A percentile compares a stretch with the other conserved stretches of the same genome.
Evolutionary conservation across 202 grass and related monocot genomes (phyloP).

Genomic region (Schoenoplectus tabernaemontani): DNA sequence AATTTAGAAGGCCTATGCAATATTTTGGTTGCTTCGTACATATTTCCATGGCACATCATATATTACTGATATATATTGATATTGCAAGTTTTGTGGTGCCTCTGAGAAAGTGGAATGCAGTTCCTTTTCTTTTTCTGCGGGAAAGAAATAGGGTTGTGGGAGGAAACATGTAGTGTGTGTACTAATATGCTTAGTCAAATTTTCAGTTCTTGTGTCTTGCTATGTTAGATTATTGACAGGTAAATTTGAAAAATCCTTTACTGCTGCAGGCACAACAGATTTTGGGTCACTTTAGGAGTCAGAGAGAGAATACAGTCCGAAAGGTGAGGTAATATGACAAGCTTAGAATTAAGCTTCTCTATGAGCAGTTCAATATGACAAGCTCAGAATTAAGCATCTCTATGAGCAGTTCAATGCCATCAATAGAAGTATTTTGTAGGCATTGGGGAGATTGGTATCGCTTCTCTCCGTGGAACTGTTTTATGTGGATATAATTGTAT

Average conservation of each 20-base stretch:
- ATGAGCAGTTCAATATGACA: neutral
- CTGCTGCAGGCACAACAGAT: slow-evolving; percentile 41
- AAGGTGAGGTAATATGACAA: slow-evolving; percentile 22
- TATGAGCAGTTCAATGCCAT: neutral
- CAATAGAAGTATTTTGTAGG: neutral
- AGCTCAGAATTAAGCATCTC: neutral
- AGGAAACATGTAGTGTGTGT: too few relatives aligned
- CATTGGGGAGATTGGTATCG: neutral
- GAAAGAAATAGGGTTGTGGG: neutral
- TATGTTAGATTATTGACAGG: neutral
- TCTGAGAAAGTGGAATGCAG: too few relatives aligned
- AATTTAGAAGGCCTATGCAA: neutral
- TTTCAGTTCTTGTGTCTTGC: too few relatives aligned
- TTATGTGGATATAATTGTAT: slow-evolving; percentile 2
- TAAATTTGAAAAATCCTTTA: neutral
- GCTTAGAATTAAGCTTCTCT: neutral
- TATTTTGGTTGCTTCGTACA: neutral
- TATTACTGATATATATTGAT: neutral
- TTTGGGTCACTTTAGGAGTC: slow-evolving; percentile 40
- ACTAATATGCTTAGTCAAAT: too few relatives aligned
- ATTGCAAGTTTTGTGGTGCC: too few relatives aligned
- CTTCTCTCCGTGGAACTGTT: neutral
- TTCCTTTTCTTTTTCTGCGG: neutral
- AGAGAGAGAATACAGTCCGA: slow-evolving; percentile 25
- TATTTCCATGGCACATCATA: neutral